Base-by-base conservation (phyloP, 345 rosid species). In the Camelina hispida region DNA sequence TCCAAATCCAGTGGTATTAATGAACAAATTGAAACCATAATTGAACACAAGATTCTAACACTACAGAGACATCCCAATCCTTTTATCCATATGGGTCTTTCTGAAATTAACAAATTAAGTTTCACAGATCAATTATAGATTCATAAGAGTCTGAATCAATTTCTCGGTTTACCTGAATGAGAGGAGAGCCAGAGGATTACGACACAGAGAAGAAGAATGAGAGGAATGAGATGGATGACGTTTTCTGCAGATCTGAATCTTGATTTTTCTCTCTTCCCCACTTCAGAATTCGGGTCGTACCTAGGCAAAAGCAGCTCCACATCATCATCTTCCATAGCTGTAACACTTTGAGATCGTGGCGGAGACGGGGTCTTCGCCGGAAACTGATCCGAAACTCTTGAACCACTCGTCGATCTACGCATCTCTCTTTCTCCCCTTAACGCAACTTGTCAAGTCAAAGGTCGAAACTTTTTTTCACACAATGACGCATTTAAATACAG, bases 121-220 rank as follows among this genome's bases (percentile, higher is more conserved):
- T 58, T 35, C 61, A 61, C 38, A 28, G 35, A 30, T 40, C 61
- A 52, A 60, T 58, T 60, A 37, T 17, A 32, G 43, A 16, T 4
- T 53, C 62, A 18, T 6, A 5, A 40, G 46, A 62, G 34, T 53
- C 9, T 40, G 44, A 52, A 25, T 43, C 35, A 55, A n/a, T 59
- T 48, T 32, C 23, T 38, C 37, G 10, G 10, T 34, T 52, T 75
- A 85, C 91, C 93, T 70, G 86, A 81, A 66, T 32, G 13, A 63
- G 96, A 88, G 86, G 84, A 91, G 82, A 89, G 80, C 95, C 97
- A 91, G 71, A 94, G 97, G 62, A 94, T 61, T 72, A 80, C 48
- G 44, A 84, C 88, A 73, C 89, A 89, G 38, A 89, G 73, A 25
- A 82, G 46, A 47, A 91, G 87, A 40, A 93, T 47, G 14, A 91